phyloP scores from a whole-genome alignment of 2,329 filamentous ascomycete genomes.

The Alternaria burnsii region DNA sequence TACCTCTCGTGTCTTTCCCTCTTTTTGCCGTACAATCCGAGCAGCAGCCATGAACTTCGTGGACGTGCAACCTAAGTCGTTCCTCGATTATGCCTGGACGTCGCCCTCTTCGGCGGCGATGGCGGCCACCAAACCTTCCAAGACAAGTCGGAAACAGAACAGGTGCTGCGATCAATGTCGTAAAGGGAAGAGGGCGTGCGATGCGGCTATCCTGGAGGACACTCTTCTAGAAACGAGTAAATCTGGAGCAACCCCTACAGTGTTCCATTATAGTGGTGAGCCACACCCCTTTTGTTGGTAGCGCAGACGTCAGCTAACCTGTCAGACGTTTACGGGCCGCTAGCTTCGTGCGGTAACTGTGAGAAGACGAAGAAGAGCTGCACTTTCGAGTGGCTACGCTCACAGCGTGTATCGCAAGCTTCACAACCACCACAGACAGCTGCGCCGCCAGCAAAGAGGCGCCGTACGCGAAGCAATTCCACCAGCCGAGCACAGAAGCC shows the following conservation, averaged over 20 bases:
- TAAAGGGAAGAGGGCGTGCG: conserved; percentile 57
- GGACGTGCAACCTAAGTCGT: conserved; percentile 47
- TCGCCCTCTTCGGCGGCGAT: conserved; percentile 37
- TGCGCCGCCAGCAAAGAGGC: conserved; percentile 39
- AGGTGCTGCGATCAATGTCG: conserved; percentile 59
- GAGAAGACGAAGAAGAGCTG: conserved; percentile 56
- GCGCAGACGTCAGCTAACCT: conserved; percentile 25
- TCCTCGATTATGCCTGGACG: conserved; percentile 50
- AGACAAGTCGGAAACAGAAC: conserved; percentile 52
- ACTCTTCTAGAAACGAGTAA: conserved; percentile 39
- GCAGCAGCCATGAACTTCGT: conserved; percentile 47
- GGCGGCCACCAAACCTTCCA: conserved; percentile 37
- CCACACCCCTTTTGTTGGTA: conserved; percentile 4
- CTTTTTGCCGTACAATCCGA: conserved; percentile 39
- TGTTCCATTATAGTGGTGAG: conserved; percentile 50
- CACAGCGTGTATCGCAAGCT: conserved; percentile 44
- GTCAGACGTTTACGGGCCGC: conserved; percentile 46
- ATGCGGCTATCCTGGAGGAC: conserved; percentile 51
- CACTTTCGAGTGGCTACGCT: conserved; percentile 56
- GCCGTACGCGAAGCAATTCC: conserved; percentile 35
- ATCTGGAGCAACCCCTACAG: conserved; percentile 31
- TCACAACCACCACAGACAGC: conserved; percentile 29
- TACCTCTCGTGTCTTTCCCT: conserved; percentile 36
- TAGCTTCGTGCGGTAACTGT: conserved; percentile 54
- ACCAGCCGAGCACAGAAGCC: conserved; percentile 6